Base-by-base conservation (phyloP, 257 asterid species). In the Vinca minor region DNA sequence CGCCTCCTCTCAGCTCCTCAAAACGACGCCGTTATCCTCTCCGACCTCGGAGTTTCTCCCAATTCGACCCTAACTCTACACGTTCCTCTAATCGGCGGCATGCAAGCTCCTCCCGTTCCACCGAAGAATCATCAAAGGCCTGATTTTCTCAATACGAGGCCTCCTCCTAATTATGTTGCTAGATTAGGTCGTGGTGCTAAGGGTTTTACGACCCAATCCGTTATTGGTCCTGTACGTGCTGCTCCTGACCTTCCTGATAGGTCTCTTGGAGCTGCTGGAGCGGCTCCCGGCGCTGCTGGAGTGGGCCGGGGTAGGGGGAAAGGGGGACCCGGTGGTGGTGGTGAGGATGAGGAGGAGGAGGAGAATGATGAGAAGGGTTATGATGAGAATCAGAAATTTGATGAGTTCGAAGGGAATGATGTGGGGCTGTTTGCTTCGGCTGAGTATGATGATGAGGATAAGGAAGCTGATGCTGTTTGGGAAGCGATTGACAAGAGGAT, bases 171-270 rank as follows among this genome's bases (percentile, higher is more conserved):
- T 81, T 91, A 88, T 62, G 95, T 91, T 6, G 95, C 92, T 34
- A 96, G 98, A 10, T 67, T 91, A 35, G 98, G 98, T 12, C 98
- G 98, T 83, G 98, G 96, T 25, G 98, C 98, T 38, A 91, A 94
- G 7, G 96, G 98, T 0, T 91, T 91, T 79, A 91, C 98, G 0
- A 91, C 98, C 39, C 96, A 95, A 13, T 91, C 96, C 10, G 95
- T 88, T 86, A 91, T 86, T 34, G 98, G 98, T 5, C 96, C 98
- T 17, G 98, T 96, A 50, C 88, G 95, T 34, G 92, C 95, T 6
- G 95, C 96, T 0, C 96, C 98, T 0, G 96, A 91, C 54, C 74
- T 91, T 0, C 95, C 96, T 0, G 95, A 91, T 67, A 73, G 95
- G 15, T 73, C 92, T 11, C 68, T 73, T 5, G 79, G 86, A 0